Percentiles rank a stretch among this genome's conserved stretches.
Evolutionary conservation across 352 stramenopile genomes (phyloP).

Genomic region (Phytophthora meadii): DNA sequence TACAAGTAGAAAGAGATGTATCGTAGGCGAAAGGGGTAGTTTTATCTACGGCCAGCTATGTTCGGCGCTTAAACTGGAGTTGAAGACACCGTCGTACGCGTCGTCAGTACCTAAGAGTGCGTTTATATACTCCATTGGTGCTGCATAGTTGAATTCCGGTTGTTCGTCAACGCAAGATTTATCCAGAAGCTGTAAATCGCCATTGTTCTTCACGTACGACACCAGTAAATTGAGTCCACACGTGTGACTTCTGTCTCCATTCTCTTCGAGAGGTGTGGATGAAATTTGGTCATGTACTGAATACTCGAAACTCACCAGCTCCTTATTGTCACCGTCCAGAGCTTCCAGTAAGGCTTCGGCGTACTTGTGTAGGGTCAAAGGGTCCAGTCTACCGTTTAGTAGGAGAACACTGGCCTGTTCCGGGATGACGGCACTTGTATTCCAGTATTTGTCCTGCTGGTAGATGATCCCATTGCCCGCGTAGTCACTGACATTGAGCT

Average conservation of each 20-base stretch:
- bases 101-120: constrained; percentile 39
- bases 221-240: constrained; percentile 50
- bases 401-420: constrained; percentile 45
- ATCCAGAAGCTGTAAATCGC: constrained; percentile 43
- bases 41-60: too few relatives aligned
- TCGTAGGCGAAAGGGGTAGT: too few relatives aligned
- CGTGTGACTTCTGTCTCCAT: constrained; percentile 26
- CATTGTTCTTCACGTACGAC: constrained; percentile 45
- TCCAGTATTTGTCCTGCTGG: constrained; percentile 58
- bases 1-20: constrained; percentile 2
- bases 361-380: constrained; percentile 55
- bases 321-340: constrained; percentile 40
- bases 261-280: constrained; percentile 33
- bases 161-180: constrained; percentile 41
- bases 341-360: constrained; percentile 37
- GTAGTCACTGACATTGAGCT: constrained; percentile 22
- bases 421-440: constrained; percentile 45
- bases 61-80: constrained; percentile 9
- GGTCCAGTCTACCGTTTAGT: constrained; percentile 51
- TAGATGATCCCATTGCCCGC: constrained; percentile 34
- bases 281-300: constrained; percentile 43
- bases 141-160: constrained; percentile 30
- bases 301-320: constrained; percentile 52
- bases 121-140: constrained; percentile 2
- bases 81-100: constrained; percentile 42